phyloP scores from a whole-genome alignment of 257 asterid species.

The Solanum medicagineum region DNA sequence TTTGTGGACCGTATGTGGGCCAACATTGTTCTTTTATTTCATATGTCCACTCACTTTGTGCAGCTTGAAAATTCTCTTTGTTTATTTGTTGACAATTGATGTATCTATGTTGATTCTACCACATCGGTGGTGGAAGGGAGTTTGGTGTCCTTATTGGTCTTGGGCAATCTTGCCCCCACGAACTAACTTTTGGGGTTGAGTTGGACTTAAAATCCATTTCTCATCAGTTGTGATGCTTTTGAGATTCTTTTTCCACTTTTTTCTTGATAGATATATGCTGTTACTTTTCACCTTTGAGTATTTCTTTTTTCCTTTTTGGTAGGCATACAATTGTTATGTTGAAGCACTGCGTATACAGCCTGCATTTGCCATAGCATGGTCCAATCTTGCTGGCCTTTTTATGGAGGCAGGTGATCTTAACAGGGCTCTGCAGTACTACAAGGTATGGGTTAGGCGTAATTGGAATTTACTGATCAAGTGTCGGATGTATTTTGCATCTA shows the following conservation, averaged over 20 bases:
- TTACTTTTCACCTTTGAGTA: not conserved
- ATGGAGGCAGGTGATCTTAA: conserved; percentile 94
- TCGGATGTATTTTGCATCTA: not conserved
- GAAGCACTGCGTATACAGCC: conserved; percentile 95
- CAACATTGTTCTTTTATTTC: not conserved
- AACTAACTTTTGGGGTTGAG: not conserved
- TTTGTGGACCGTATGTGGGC: not conserved
- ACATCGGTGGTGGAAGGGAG: not conserved
- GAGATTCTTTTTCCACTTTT: not conserved
- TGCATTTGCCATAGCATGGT: conserved; percentile 97
- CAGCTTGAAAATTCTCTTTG: not conserved
- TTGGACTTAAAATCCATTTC: not conserved
- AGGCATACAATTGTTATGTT: conserved; percentile 89
- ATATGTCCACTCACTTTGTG: not conserved
- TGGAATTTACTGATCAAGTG: not conserved
- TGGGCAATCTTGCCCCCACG: not conserved
- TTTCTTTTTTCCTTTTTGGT: not conserved
- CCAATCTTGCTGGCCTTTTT: conserved; percentile 96
- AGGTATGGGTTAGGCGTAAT: conserved; percentile 29
- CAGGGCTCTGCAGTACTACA: conserved; percentile 92
- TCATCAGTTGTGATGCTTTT: not conserved
- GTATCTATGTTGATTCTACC: not conserved
- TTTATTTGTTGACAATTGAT: not conserved
- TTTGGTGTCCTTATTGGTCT: not conserved
- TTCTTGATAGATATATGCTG: not conserved